A percentile compares a stretch with the other conserved stretches of the same genome.
phyloP scores from a whole-genome alignment of 495 filamentous ascomycete species.

The Pyrenula aspistea region DNA sequence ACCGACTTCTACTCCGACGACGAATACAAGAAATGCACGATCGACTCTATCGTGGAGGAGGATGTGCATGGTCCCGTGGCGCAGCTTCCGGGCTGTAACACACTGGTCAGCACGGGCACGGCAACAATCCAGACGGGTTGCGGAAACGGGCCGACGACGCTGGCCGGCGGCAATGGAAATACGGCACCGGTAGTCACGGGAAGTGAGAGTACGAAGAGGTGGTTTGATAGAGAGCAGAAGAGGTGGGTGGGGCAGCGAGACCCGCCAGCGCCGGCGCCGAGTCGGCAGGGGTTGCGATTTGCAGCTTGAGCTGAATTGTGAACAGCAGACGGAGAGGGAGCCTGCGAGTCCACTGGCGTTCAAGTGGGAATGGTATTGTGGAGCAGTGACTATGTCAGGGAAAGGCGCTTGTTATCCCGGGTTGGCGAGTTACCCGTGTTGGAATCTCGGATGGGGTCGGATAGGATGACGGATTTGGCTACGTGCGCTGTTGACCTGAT shows the following conservation, averaged over 20 bases:
- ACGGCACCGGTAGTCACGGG: neutral
- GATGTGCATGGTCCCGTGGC: neutral
- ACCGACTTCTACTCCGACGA: neutral
- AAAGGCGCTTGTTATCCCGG: too few species aligned
- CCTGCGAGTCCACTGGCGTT: too few species aligned
- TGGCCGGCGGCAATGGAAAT: neutral
- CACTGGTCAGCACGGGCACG: neutral
- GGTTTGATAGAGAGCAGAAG: too few species aligned
- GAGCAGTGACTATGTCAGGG: too few species aligned
- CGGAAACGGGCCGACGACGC: neutral
- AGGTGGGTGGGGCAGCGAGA: neutral
- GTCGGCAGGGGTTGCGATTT: neutral
- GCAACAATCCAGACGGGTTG: neutral
- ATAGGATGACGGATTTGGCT: too few species aligned
- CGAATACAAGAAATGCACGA: neutral
- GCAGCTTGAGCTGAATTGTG: too few species aligned
- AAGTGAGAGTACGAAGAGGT: too few species aligned
- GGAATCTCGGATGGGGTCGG: too few species aligned
- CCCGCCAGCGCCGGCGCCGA: neutral
- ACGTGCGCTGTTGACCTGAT: too few species aligned
- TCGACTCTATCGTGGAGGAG: neutral
- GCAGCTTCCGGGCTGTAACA: neutral
- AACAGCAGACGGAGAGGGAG: too few species aligned
- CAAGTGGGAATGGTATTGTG: too few species aligned
- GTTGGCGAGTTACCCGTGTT: too few species aligned